A percentile compares a stretch with the other conserved stretches of the same genome.
phyloP scores from a whole-genome alignment of 208 protist genomes.

The Strigomonas culicis region DNA sequence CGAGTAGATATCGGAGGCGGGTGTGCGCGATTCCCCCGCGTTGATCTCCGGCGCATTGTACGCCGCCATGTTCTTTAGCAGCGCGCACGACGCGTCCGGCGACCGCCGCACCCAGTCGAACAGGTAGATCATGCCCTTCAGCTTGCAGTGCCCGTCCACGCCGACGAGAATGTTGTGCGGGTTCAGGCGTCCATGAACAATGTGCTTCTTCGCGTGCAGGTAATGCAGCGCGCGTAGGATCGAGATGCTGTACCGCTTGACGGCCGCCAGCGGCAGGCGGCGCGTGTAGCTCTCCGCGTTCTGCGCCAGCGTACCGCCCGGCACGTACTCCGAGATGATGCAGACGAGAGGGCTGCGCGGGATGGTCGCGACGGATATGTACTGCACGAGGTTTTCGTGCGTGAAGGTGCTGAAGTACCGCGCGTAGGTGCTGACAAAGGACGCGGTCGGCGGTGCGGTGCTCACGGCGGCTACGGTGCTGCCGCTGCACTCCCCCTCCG shows the following conservation, averaged over 20 bases:
- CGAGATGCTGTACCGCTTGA: conserved; percentile 31
- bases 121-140: conserved; percentile 27
- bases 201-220: conserved; percentile 28
- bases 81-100: neutral
- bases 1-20: conserved; percentile 38
- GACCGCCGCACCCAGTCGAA: conserved; percentile 21
- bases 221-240: conserved; percentile 41
- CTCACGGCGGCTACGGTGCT: too few species aligned
- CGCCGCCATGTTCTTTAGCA: conserved; percentile 10
- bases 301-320: conserved; percentile 29
- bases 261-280: conserved; percentile 19
- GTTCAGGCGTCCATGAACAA: conserved; percentile 36
- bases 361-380: conserved; percentile 19
- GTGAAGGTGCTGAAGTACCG: conserved; percentile 17
- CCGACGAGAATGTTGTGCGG: conserved; percentile 35
- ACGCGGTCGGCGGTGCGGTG: too few species aligned
- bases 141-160: conserved; percentile 40
- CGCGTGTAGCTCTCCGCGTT: conserved; percentile 28
- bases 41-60: conserved; percentile 42
- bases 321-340: conserved; percentile 35
- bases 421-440: too few species aligned
- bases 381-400: conserved; percentile 44
- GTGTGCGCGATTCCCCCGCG: conserved; percentile 16
- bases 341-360: conserved; percentile 17
- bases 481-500: too few species aligned